Conservation (phyloP, 306 rosid genomes). For the Arachis stenosperma region DNA sequence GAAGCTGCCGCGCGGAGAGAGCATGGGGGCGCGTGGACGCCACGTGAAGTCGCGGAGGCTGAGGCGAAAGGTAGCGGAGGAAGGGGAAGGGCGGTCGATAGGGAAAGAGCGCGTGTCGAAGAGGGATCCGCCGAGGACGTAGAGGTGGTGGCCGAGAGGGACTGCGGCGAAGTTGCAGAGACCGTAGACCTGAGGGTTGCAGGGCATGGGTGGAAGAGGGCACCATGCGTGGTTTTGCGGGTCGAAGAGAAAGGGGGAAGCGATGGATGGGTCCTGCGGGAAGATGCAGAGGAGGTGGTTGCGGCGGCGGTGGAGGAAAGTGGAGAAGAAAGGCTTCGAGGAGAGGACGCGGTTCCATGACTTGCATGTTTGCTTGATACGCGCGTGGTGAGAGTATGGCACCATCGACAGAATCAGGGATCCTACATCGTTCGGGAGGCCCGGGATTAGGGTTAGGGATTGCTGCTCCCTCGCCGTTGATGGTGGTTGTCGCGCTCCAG, state of each 20-base stretch:
- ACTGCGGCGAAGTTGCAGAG: conserved; percentile 80
- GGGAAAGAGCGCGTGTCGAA: conserved; percentile 93
- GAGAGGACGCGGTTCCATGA: conserved; percentile 72
- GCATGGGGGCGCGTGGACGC: conserved; percentile 70
- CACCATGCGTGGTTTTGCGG: conserved; percentile 69
- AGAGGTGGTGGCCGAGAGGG: conserved; percentile 60
- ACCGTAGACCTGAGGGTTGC: conserved; percentile 74
- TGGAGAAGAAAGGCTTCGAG: conserved; percentile 51
- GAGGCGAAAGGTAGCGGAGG: conserved; percentile 60
- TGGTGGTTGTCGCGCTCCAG: not conserved
- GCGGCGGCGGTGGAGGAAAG: conserved; percentile 41
- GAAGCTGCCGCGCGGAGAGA: conserved; percentile 82
- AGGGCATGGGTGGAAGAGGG: conserved; percentile 78
- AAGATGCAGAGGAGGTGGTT: conserved; percentile 74
- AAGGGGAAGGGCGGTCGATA: conserved; percentile 71
- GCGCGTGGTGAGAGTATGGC: conserved; percentile 65
- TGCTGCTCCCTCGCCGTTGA: not conserved
- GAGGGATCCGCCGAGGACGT: conserved; percentile 79
- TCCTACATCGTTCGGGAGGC: conserved; percentile 76
- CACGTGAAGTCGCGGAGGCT: conserved; percentile 53
- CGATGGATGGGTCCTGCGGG: conserved; percentile 72
- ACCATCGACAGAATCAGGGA: conserved; percentile 56
- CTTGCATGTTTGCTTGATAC: conserved; percentile 68
- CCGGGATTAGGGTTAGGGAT: conserved; percentile 57
- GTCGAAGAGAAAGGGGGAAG: conserved; percentile 76